Base-by-base conservation (phyloP, 768 basidiomycete species). In the Trametes cingulata region DNA sequence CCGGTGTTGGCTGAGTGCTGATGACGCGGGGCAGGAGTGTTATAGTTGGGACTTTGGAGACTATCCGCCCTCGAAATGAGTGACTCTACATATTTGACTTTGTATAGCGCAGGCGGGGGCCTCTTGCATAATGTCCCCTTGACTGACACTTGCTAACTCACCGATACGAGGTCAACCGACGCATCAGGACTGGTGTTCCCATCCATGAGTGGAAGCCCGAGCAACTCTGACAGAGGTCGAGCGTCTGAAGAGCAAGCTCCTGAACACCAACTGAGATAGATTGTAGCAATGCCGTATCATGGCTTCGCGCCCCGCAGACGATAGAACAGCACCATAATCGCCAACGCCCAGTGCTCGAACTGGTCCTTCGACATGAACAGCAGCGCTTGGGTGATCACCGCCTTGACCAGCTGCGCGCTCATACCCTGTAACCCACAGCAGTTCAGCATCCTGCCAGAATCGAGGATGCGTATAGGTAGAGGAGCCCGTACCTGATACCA, bases 351-450 rank as follows among this genome's bases (percentile, higher is more conserved):
- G 4, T 84, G 84, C 72, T 99, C 97, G 68, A 99, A 95, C 69
- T 95, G 91, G 69, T 98, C 96, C 75, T 99, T 99, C 64, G 94
- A 92, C 78, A 96, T 90, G 79, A 99, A 99, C 53, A 98, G 76
- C 64, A 99, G 80, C 2, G 95, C 96, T 73, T 99, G 97, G 8
- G 93, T 91, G 14, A 99, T 76, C 13, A 98, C 95, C 0, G 96
- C 97, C 73, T 99, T 99, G 51, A 86, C 82, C 58, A 98, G 95
- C 73, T 99, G 97, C 0, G 97, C 95, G 65, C 89, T 82, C 91
- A 99, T 95, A 12, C 97, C 97, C 89, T 95, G 73, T 47, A 37
- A 36, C 37, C 39, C 22, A 37, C 20, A n/a, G n/a, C 27, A 53
- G 22, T 9, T 41, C 10, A 39, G n/a, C 56, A 29, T 19, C 20